These are phyloP conservation scores for Neurospora sp. DNA, from an alignment of 495 filamentous ascomycete genomes.

Conservation along the genomic window DNA sequence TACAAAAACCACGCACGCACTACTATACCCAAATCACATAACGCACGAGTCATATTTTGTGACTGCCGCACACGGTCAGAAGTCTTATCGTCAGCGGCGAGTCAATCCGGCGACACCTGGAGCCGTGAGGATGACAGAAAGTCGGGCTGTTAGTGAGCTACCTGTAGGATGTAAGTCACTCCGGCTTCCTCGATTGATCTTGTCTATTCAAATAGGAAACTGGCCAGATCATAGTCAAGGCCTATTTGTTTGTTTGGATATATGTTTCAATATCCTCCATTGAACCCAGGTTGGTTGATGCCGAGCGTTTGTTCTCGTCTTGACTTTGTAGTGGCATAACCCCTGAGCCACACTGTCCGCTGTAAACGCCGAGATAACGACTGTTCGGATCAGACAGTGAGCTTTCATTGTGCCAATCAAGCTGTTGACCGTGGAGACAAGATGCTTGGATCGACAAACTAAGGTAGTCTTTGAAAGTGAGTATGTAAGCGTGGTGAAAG, in stretches of 20 bases:
- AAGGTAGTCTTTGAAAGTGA: not conserved
- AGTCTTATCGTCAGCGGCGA: not conserved
- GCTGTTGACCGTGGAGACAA: not conserved
- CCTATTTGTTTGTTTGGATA: too few species aligned
- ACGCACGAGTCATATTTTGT: too few species aligned
- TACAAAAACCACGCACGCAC: too few species aligned
- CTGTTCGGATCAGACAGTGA: not conserved
- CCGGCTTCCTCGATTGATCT: not conserved
- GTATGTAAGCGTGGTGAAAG: not conserved
- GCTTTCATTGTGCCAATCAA: not conserved
- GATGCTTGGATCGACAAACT: not conserved
- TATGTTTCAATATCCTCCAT: too few species aligned
- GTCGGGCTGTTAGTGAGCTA: not conserved
- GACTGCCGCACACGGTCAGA: too few species aligned
- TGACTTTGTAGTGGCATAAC: not conserved
- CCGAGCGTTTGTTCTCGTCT: not conserved
- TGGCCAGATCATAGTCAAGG: too few species aligned
- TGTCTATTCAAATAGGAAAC: too few species aligned
- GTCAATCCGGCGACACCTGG: not conserved
- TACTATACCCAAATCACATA: too few species aligned
- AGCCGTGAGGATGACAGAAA: not conserved
- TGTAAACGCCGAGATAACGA: not conserved
- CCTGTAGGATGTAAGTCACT: not conserved
- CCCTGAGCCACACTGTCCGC: not conserved
- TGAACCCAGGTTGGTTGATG: not conserved